Percentiles rank a stretch among this genome's conserved stretches.
Conservation (phyloP, 2,329 filamentous ascomycete genomes). For the Ophiostoma piceae region DNA sequence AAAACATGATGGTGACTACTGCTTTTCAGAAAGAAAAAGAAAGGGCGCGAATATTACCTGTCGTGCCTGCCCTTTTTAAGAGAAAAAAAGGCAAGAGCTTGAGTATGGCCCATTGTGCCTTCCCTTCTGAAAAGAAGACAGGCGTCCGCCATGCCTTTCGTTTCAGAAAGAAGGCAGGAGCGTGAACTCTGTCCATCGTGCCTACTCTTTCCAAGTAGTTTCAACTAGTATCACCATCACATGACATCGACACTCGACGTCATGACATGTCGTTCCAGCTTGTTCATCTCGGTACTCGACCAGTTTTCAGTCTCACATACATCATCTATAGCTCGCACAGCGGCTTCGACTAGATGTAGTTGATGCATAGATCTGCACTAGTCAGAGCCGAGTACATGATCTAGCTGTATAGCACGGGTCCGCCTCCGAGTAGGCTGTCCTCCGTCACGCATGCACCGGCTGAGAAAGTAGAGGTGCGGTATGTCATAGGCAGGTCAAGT, state of each 20-base stretch:
- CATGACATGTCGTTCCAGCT: neutral
- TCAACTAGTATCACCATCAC: neutral
- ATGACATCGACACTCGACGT: neutral
- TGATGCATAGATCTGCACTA: neutral
- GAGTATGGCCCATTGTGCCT: no score
- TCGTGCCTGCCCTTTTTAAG: no score
- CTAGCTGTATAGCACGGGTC: neutral
- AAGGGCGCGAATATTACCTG: no score
- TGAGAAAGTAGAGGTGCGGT: no score
- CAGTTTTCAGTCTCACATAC: neutral
- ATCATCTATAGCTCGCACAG: neutral
- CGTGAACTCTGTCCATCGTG: neutral
- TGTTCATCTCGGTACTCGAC: neutral
- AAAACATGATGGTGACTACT: neutral
- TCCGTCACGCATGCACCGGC: no score
- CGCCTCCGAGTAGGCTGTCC: neutral
- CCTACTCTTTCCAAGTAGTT: neutral
- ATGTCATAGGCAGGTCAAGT: no score
- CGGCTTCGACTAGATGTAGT: neutral
- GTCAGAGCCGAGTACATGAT: neutral
- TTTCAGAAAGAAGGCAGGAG: no score
- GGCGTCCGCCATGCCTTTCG: no score
- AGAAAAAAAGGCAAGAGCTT: no score
- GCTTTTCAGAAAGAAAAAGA: no score
- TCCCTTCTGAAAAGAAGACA: no score